Conservation (phyloP, 345 rosid species). For the Erucastrum elatum region DNA sequence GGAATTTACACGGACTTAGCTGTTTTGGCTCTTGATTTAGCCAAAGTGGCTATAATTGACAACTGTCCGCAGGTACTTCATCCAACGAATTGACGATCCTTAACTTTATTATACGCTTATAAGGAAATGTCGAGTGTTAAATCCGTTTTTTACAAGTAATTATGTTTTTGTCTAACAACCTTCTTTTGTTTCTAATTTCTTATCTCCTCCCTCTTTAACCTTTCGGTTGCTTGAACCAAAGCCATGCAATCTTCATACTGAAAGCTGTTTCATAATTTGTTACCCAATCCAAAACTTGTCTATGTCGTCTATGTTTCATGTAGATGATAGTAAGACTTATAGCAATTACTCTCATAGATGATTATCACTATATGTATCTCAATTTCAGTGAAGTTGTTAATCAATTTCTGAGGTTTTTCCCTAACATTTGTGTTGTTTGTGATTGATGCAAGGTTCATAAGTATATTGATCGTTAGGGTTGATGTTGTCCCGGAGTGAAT, state of each 20-base stretch:
- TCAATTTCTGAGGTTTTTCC: slow-evolving; percentile 6
- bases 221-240: background rate
- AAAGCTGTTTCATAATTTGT: slow-evolving; percentile 19
- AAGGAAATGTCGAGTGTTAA: no score
- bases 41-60: slow-evolving; percentile 80
- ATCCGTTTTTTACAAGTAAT: no score
- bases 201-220: no score
- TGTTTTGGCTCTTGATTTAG: slow-evolving; percentile 86
- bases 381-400: background rate
- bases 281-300: background rate
- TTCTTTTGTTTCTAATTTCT: no score
- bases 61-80: no score
- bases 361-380: background rate
- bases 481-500: background rate
- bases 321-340: slow-evolving; percentile 4
- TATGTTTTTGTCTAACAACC: no score
- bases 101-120: no score
- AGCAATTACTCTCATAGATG: background rate
- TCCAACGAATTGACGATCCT: no score
- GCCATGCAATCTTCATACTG: slow-evolving; percentile 11
- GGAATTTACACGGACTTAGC: slow-evolving; percentile 92
- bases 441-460: background rate
- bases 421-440: background rate
- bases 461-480: background rate
- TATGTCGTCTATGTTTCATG: slow-evolving; percentile 18